Percentiles rank a stretch among this genome's conserved stretches.
Evolutionary conservation across 2,329 filamentous ascomycete genomes (phyloP).

Genomic region (Stachybotrys chartarum): DNA sequence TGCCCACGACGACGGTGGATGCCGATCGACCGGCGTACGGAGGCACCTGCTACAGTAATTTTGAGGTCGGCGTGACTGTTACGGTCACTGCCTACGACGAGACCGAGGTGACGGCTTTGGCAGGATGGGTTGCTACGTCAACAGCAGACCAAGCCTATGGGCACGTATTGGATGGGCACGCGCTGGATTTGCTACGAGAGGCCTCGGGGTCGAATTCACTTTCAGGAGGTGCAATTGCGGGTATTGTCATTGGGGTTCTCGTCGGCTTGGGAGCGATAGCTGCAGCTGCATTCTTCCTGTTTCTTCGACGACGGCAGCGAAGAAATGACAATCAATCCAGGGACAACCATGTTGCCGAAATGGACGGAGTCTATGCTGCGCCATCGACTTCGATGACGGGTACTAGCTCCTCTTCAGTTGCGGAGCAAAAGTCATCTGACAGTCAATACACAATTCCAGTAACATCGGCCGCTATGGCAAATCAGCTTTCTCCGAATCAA

Average conservation of each 20-base stretch:
- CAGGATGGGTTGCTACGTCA: background rate
- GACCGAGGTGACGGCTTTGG: background rate
- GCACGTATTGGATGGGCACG: slow-evolving; percentile 1
- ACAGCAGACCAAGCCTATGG: slow-evolving; percentile 1
- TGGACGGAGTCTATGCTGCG: background rate
- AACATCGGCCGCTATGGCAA: background rate
- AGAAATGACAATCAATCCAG: background rate
- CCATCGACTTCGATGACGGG: too few relatives aligned
- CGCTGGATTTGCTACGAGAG: background rate
- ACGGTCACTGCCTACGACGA: slow-evolving; percentile 1
- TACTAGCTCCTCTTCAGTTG: too few relatives aligned
- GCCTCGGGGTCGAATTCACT: background rate
- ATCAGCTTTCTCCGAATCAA: background rate
- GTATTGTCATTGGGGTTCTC: slow-evolving; percentile 4
- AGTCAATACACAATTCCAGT: background rate
- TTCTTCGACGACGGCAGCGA: background rate
- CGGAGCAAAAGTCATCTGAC: too few relatives aligned
- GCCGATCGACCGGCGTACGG: slow-evolving; percentile 1
- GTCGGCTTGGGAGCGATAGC: slow-evolving; percentile 1
- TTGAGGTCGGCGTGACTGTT: background rate
- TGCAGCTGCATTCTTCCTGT: slow-evolving; percentile 3
- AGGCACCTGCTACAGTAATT: slow-evolving; percentile 2
- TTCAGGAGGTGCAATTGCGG: slow-evolving; percentile 5
- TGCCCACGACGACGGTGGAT: background rate
- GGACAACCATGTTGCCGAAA: background rate